These are phyloP conservation scores for Astragalus glycyphyllos DNA, from an alignment of 306 rosid species.

Conservation along the genomic window DNA sequence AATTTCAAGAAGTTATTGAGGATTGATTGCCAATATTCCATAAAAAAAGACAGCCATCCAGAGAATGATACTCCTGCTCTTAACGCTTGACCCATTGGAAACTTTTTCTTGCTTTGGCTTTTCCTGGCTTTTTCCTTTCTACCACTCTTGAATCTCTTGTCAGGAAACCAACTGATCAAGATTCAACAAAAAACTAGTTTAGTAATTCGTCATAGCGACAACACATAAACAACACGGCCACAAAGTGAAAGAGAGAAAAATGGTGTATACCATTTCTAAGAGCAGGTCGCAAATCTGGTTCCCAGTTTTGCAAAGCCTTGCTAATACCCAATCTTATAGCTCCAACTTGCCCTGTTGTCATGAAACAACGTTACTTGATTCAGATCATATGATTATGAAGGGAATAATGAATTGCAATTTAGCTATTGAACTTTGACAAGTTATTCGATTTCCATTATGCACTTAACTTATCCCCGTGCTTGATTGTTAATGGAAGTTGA, in stretches of 20 bases:
- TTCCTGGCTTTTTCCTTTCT: conserved; percentile 97
- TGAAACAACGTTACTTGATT: not conserved
- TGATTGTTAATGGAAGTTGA: conserved; percentile 27
- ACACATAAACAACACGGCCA: not conserved
- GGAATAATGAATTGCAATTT: conserved; percentile 18
- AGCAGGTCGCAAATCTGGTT: conserved; percentile 87
- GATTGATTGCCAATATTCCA: conserved; percentile 41
- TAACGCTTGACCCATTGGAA: conserved; percentile 99
- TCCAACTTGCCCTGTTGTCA: conserved; percentile 91
- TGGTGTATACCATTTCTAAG: conserved; percentile 82
- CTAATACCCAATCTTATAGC: conserved; percentile 88
- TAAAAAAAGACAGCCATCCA: conserved; percentile 30
- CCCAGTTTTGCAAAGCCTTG: conserved; percentile 97
- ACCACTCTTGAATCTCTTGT: conserved; percentile 92
- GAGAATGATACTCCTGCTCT: conserved; percentile 34
- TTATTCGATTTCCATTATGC: conserved; percentile 4
- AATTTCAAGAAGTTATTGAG: conserved; percentile 44
- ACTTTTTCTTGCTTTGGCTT: conserved; percentile 97
- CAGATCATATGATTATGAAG: not conserved
- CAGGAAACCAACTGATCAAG: conserved; percentile 82
- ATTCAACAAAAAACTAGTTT: conserved; percentile 35
- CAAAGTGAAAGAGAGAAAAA: not conserved
- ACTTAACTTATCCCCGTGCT: not conserved
- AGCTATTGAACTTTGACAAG: conserved; percentile 23
- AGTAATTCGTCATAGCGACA: conserved; percentile 34